Base-by-base conservation (phyloP, 257 asterid species). In the Eucommia ulmoides region DNA sequence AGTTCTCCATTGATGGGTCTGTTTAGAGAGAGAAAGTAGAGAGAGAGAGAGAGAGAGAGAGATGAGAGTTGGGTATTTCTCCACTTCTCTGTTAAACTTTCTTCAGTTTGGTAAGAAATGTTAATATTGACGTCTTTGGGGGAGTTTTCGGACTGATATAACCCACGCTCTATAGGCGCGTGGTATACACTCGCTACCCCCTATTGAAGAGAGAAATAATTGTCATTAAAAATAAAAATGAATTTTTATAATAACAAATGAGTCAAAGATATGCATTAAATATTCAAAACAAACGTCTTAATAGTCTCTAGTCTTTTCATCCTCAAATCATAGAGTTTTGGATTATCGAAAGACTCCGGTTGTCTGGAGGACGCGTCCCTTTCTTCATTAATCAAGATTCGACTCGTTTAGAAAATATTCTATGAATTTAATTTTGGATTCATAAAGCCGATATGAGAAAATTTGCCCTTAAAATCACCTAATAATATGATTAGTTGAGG, bases 81-180 rank as follows among this genome's bases (percentile, higher is more conserved):
- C 38, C 72, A 52, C 59, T 69, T 57, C 57, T 70, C 55, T 33
- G 67, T 61, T 59, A 5, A 44, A 70, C 54, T 65, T 56, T 63
- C 58, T 72, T 67, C 25, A 23, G 78, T 74, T 74, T 70, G 73
- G 77, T 64, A 64, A 56, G 74, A 83, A 76, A 64, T 66, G 71
- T 59, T 68, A 3, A 42, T 49, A 47, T 63, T 62, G 63, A 48
- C 49, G 49, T 45, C 52, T 56, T 63, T 55, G 53, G 59, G 44
- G n/a, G n/a, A n/a, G 29, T 18, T 54, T 44, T 38, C 51, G 16
- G 24, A 35, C 24, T 25, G 1, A 15, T 12, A 3, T 1, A 2
- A 6, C 54, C 45, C 50, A 0, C 23, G 16, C 59, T 15, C 0
- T 0, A n/a, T 3, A 0, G 2, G 72, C 41, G 58, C 65, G 79